Conservation (phyloP, 208 protist genomes). For the Willaertia magna region DNA sequence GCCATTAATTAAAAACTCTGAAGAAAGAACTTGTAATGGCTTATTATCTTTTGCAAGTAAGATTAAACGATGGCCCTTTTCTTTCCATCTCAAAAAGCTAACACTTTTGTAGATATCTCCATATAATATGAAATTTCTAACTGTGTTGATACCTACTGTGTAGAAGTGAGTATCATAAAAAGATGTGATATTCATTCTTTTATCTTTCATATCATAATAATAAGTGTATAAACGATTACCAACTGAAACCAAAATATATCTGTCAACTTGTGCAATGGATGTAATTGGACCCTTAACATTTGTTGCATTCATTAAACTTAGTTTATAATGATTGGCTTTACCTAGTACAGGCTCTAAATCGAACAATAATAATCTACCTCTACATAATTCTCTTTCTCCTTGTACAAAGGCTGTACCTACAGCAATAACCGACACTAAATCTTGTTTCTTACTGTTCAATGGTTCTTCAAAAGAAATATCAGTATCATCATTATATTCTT, state of each 20-base stretch:
- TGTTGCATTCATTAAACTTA: constrained; percentile 7
- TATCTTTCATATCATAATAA: constrained; percentile 14
- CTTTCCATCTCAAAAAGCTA: constrained; percentile 7
- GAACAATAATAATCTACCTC: constrained; percentile 19
- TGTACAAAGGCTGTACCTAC: constrained; percentile 14
- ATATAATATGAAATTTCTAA: constrained; percentile 9
- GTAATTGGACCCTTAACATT: constrained; percentile 16
- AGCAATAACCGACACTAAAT: background rate
- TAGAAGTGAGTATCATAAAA: constrained; percentile 19
- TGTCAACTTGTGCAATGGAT: background rate
- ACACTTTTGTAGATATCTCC: constrained; percentile 17
- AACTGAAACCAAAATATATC: constrained; percentile 6
- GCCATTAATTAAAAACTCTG: constrained; percentile 9
- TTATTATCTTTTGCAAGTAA: constrained; percentile 12
- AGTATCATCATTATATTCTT: background rate
- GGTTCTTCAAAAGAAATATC: background rate
- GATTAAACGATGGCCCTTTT: background rate
- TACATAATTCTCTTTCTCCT: constrained; percentile 14
- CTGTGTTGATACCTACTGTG: background rate
- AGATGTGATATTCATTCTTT: background rate
- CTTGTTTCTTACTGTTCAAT: background rate
- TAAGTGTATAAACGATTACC: constrained; percentile 16
- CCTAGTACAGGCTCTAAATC: constrained; percentile 7
- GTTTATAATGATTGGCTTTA: background rate
- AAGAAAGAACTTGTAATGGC: background rate